phyloP scores from a whole-genome alignment of 2,329 filamentous ascomycete genomes.

The Cercospora sp. region DNA sequence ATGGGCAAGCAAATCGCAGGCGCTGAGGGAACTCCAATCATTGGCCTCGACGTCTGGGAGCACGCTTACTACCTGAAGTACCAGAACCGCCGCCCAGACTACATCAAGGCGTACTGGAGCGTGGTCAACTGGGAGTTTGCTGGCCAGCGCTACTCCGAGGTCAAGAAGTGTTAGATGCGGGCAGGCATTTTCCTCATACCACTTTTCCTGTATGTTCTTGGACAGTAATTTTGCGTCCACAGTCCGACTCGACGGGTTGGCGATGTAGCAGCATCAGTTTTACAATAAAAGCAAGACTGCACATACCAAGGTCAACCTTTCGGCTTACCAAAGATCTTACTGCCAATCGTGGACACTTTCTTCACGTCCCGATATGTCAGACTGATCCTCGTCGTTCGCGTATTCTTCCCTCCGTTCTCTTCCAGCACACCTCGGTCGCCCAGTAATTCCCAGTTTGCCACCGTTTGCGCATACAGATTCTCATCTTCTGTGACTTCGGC shows the following conservation, averaged over 20 bases:
- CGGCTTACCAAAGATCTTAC: slow-evolving; percentile 60
- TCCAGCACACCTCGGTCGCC: slow-evolving; percentile 46
- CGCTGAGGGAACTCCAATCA: slow-evolving; percentile 56
- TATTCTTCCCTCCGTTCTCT: slow-evolving; percentile 54
- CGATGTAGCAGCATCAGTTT: not conserved
- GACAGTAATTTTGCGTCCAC: not conserved
- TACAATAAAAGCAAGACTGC: not conserved
- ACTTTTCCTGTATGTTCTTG: not conserved
- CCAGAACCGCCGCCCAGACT: slow-evolving; percentile 72
- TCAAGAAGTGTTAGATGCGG: slow-evolving; percentile 14
- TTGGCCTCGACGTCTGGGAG: slow-evolving; percentile 90
- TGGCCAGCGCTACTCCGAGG: slow-evolving; percentile 27
- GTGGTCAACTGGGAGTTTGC: slow-evolving; percentile 70
- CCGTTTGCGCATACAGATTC: slow-evolving; percentile 59
- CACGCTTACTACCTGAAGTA: slow-evolving; percentile 91
- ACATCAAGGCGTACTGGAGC: slow-evolving; percentile 75
- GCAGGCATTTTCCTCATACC: not conserved
- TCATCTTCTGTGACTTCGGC: slow-evolving; percentile 65
- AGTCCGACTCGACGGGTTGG: not conserved
- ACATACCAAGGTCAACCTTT: slow-evolving; percentile 7
- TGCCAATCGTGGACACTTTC: slow-evolving; percentile 73
- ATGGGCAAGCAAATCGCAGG: slow-evolving; percentile 56
- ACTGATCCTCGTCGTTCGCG: slow-evolving; percentile 65
- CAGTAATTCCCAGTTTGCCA: slow-evolving; percentile 70
- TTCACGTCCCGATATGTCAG: slow-evolving; percentile 86